Evolutionary conservation across 208 protist genomes (phyloP), one percentile per base, ranked within the genome.

Genomic region (Acanthamoeba healyi): DNA sequence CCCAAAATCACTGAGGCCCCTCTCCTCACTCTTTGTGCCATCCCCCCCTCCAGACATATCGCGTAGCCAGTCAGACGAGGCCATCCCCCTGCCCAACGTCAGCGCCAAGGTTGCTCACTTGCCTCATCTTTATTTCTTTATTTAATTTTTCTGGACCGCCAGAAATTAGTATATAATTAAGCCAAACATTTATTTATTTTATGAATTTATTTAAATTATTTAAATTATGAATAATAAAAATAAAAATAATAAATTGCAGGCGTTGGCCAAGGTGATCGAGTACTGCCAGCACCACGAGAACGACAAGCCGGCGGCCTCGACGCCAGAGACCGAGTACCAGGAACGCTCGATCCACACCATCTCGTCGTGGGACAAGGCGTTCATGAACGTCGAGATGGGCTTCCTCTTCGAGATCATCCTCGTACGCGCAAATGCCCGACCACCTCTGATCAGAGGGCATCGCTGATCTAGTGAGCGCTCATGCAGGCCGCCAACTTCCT

Each of bases 301-400:
- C 17, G 81, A 89, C 81, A 36, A 2, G 19, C 32, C 67, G 17
- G 29, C 32, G 58, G 5, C 36, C 29, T 0, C 32, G 12, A 19
- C 40, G 22, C 1, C 36, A 24, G 46, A 32, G 2, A 49, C 17
- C 5, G 51, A 10, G 5, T 38, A 89, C 22, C 51, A 58, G 51
- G 46, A 89, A 5, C 34, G 65, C 81, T 67, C 32, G 7, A 26
- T 89, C 1, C 51, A 89, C 81, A 89, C 61, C 46, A 65, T 89
- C 6, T 24, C 40, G 17, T 5, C n/a, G 38, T 89, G 81, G 81
- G 81, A 89, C 24, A 89, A 63, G 46, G 4, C 42, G 49, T 89
- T 65, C 81, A 65, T 89, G 56, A 40, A 89, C n/a, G 81, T 89
- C 32, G 81, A 89, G 40, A 58, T 89, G 81, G 22, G 36, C 29